phyloP scores from a whole-genome alignment of 2,329 filamentous ascomycete genomes.

The Stachybotrys chartarum region DNA sequence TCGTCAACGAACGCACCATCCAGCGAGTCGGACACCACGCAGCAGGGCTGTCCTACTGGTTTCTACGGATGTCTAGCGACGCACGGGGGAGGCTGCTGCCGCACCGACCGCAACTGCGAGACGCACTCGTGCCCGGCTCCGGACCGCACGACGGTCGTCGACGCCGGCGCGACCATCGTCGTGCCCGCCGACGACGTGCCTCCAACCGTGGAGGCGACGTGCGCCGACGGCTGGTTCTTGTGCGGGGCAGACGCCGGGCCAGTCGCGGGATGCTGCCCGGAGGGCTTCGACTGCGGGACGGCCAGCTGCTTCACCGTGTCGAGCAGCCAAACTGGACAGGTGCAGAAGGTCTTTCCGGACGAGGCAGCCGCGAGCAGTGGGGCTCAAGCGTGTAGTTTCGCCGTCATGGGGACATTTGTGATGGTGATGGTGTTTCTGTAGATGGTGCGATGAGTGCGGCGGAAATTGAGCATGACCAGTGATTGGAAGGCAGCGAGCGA shows the following conservation, averaged over 20 bases:
- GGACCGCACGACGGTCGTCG: constrained; percentile 55
- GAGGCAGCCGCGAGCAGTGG: constrained; percentile 3
- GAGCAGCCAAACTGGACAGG: constrained; percentile 46
- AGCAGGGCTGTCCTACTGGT: constrained; percentile 66
- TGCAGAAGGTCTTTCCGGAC: constrained; percentile 45
- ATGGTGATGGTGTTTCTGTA: too few species aligned
- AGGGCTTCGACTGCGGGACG: constrained; percentile 65
- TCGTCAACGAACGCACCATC: constrained; percentile 21
- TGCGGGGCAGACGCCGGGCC: constrained; percentile 47
- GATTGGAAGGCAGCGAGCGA: too few species aligned
- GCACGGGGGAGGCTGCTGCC: constrained; percentile 80
- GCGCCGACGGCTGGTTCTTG: constrained; percentile 77
- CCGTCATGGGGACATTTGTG: too few species aligned
- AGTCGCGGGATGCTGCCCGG: constrained; percentile 78
- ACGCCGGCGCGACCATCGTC: constrained; percentile 63
- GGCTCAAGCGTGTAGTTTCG: not conserved
- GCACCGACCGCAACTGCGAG: constrained; percentile 77
- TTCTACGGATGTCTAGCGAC: constrained; percentile 87
- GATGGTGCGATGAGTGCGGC: too few species aligned
- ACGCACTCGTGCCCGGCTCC: constrained; percentile 68
- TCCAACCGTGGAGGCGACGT: constrained; percentile 40
- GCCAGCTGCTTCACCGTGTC: constrained; percentile 59
- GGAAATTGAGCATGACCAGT: too few species aligned
- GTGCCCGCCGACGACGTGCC: constrained; percentile 48
- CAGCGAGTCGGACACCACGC: constrained; percentile 28